These are phyloP conservation scores for Xylaria flabelliformis DNA, from an alignment of 495 filamentous ascomycete genomes.

Conservation along the genomic window DNA sequence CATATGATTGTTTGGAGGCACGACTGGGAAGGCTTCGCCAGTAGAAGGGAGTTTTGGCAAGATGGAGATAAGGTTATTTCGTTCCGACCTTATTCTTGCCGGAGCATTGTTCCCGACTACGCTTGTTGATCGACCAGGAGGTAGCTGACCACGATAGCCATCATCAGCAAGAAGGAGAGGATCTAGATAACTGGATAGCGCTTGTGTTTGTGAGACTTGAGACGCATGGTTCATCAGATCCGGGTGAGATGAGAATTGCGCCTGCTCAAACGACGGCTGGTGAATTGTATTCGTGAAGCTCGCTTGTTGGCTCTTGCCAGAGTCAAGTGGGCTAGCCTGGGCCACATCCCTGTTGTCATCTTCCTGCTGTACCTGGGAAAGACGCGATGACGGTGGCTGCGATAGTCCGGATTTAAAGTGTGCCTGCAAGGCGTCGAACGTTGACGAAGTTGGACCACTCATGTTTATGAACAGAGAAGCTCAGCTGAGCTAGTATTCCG, in stretches of 20 bases:
- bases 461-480: constrained; percentile 26
- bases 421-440: constrained; percentile 38
- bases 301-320: not conserved
- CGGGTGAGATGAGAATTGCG: not conserved
- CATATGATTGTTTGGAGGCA: constrained; percentile 16
- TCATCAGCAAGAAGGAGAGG: constrained; percentile 25
- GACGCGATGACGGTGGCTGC: not conserved
- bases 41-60: constrained; percentile 7
- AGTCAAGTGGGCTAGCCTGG: not conserved
- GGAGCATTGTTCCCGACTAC: not conserved
- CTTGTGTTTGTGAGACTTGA: not conserved
- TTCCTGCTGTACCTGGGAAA: constrained; percentile 17
- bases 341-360: not conserved
- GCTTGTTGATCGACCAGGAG: not conserved
- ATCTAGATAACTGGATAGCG: constrained; percentile 22
- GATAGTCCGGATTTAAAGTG: constrained; percentile 31
- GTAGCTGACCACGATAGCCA: constrained; percentile 7
- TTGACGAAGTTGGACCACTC: constrained; percentile 35
- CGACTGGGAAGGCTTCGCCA: not conserved
- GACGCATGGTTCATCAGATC: not conserved
- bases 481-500: not conserved
- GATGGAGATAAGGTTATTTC: constrained; percentile 15
- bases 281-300: not conserved
- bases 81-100: not conserved
- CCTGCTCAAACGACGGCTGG: not conserved